Base-by-base conservation (phyloP, 1,284 basidiomycete genomes). In the Pholiota adiposa region DNA sequence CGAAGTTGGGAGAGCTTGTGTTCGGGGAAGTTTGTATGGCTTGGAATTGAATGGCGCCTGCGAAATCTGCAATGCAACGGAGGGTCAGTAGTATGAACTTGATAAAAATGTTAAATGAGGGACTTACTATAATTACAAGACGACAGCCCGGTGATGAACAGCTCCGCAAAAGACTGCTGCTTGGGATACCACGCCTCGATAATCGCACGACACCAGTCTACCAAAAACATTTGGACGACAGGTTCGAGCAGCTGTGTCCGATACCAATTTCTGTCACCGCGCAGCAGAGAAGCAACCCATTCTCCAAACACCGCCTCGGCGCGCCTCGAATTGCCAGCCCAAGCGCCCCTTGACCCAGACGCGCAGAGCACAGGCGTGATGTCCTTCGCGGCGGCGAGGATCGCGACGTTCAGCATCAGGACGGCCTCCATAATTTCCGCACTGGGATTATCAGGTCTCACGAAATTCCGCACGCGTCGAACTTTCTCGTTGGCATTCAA, bases 151-250 rank as follows among this genome's bases (percentile, higher is more conserved):
- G 59, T 23, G 16, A 64, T 19, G 11, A 56, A 56, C 16, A 63
- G 23, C 36, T 65, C 63, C 3, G 61, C 59, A 25, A 65, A 65
- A 8, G 61, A 61, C 33, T 61, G 41, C 27, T 57, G 63, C 23
- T 54, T 59, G 14, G 63, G 63, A 36, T 65, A 65, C 53, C 41
- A 61, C 4, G 55, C 63, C 29, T 65, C 63, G 21, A 65, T 65
- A 19, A 65, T 65, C 11, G 49, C 31, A 7, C 54, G 55, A 34
- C 59, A 58, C 63, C 63, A 65, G 31, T 63, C 53, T 6, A 65
- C 59, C 44, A 65, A 50, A 44, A 63, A 65, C 2, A 62, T 54
- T 27, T 63, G 61, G 18, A 65, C 34, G 18, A 60, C 34, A 11
- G 52, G 38, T 41, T 57, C 36, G 4, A 44, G 16, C 11, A 57